Evolutionary conservation across 2,329 filamentous ascomycete genomes (phyloP).

Genomic region (Torrubiellomyces zombiae): DNA sequence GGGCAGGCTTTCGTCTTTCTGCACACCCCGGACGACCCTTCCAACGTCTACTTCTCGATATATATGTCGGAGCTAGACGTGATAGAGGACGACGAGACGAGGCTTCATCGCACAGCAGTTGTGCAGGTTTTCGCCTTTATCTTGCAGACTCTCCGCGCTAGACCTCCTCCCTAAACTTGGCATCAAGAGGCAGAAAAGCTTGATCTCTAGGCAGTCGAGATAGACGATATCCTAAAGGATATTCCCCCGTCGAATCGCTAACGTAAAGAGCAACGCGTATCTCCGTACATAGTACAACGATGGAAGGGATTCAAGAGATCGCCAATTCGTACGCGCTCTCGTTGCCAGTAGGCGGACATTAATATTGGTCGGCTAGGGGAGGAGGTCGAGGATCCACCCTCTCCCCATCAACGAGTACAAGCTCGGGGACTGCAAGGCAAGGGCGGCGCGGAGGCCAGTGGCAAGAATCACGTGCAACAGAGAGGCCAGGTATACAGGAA

Average conservation of each 20-base stretch:
- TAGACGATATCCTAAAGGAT: slow-evolving; percentile 12
- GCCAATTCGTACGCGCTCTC: slow-evolving; percentile 7
- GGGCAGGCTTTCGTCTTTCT: slow-evolving; percentile 18
- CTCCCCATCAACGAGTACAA: slow-evolving; percentile 1
- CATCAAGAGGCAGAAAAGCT: slow-evolving; percentile 13
- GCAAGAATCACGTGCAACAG: not conserved
- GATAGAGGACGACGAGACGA: slow-evolving; percentile 13
- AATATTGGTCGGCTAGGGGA: not conserved
- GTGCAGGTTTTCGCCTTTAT: slow-evolving; percentile 22
- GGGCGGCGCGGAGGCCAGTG: not conserved
- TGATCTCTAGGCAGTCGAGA: slow-evolving; percentile 17
- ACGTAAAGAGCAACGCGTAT: slow-evolving; percentile 4
- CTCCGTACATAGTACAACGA: slow-evolving; percentile 11
- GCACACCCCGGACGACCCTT: slow-evolving; percentile 15
- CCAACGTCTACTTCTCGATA: slow-evolving; percentile 16
- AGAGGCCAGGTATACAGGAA: not conserved
- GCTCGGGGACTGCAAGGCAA: slow-evolving; percentile 1
- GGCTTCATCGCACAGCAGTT: slow-evolving; percentile 19
- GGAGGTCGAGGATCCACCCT: slow-evolving; percentile 1
- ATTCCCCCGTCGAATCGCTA: slow-evolving; percentile 10
- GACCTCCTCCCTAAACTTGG: slow-evolving; percentile 14
- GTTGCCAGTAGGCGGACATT: not conserved
- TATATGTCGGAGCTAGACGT: slow-evolving; percentile 18
- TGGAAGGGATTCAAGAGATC: slow-evolving; percentile 15
- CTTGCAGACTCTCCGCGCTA: slow-evolving; percentile 14